Conservation (phyloP, 768 basidiomycete species). For the Asterophora parasitica region DNA sequence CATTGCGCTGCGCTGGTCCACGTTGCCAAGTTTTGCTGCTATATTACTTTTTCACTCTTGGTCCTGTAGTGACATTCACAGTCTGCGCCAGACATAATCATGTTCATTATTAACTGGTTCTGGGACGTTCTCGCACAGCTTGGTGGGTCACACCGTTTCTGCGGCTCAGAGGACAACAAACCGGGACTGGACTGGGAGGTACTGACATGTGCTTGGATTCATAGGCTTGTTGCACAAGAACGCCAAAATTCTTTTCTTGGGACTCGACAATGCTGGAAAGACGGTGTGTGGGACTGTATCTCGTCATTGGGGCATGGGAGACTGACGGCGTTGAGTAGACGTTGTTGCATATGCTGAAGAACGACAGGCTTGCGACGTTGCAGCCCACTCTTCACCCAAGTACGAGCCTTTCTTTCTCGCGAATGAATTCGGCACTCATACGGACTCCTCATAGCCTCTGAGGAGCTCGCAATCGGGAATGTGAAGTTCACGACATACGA, state of each 20-base stretch:
- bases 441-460: constrained; percentile 64
- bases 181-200: not conserved
- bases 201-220: not conserved
- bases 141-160: constrained; percentile 47
- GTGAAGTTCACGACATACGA: constrained; percentile 99
- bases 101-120: constrained; percentile 93
- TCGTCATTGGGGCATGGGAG: not conserved
- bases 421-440: constrained; percentile 8
- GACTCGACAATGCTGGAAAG: constrained; percentile 98
- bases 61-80: constrained; percentile 13
- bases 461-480: constrained; percentile 97
- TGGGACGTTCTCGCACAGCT: constrained; percentile 93
- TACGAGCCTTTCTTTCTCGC: constrained; percentile 33
- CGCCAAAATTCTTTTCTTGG: constrained; percentile 98
- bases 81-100: constrained; percentile 26
- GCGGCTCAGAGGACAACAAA: not conserved
- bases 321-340: constrained; percentile 48
- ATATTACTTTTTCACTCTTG: constrained; percentile 4
- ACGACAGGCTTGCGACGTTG: constrained; percentile 93
- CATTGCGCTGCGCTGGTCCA: constrained; percentile 5
- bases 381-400: constrained; percentile 99
- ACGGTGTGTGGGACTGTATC: constrained; percentile 55
- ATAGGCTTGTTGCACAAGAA: constrained; percentile 93
- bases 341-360: constrained; percentile 98
- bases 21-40: constrained; percentile 7